Base-by-base conservation (phyloP, 2,329 filamentous ascomycete genomes). In the Fusarium sp. region DNA sequence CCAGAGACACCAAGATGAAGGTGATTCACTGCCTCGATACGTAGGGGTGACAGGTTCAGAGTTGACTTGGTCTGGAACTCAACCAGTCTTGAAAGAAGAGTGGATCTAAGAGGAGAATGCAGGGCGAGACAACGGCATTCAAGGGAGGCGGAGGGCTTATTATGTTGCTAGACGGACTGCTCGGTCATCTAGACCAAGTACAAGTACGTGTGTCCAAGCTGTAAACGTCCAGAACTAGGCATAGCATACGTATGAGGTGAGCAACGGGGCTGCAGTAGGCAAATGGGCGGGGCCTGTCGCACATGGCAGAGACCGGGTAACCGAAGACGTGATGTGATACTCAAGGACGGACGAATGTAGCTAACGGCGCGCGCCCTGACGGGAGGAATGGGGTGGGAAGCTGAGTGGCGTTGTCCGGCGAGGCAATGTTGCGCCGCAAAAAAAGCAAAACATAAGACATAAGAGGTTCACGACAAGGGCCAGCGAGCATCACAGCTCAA, bases 331-430 rank as follows among this genome's bases (percentile, higher is more conserved):
- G 55, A 62, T 59, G 61, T 70, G 55, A 62, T 59, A 70, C 66
- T 32, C 36, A 38, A 61, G 50, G 43, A 48, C 52, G 50, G 43
- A 48, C 52, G 48, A 55, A 62, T 71, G 58, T 55, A 68, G 51
- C 62, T 64, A 71, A 65, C 62, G 53, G 54, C 61, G 54, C 62
- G 61, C 58, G 53, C 62, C 62, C 58, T 65, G 42, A 31, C 50
- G 31, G 45, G 48, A 70, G 68, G 68, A 70, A 71, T 68, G 68
- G 61, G 45, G 59, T 67, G 68, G 55, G 59, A 60, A 54, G 41
- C 47, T 56, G 54, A 52, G 68, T 70, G 68, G 68, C 68, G 68
- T 35, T 52, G 47, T 47, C 19, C 58, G 60, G 68, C 58, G 57
- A 69, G 32, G 39, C 57, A 61, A 58, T 70, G 62, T 66, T 57